Evolutionary conservation across 1,284 basidiomycete species (phyloP), one percentile per base, ranked within the genome.

Genomic region (Cutaneotrichosporon sp.): DNA sequence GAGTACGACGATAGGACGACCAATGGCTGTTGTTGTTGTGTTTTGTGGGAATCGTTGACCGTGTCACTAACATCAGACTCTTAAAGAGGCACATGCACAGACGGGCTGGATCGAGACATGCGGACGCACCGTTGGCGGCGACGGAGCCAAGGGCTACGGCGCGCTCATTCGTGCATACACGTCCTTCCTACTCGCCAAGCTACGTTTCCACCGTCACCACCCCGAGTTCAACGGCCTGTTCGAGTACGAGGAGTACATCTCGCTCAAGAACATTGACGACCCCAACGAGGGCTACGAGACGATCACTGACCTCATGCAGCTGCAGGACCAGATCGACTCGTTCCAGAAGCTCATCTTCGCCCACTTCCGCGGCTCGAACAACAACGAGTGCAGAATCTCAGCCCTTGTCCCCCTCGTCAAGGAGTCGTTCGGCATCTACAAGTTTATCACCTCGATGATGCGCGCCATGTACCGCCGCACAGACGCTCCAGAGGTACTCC

Each of bases 241-340:
- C 68, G 92, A 97, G 75, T 97, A 97, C 64, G 91, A 96, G 68
- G 92, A 97, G 75, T 97, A 97, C 72, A 84, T 97, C 62, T 90
- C 88, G 20, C 78, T 97, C 63, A 93, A 94, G 74, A 90, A 90
- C 41, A 94, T 97, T 60, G 90, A 96, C 71, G 91, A 97, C 78
- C 92, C 92, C 9, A 96, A 97, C 69, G 92, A 97, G 79, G 92
- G 92, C 46, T 97, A 93, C 66, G 92, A 97, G 75, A 96, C 91
- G 1, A 97, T 97, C 61, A 86, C 84, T 20, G 92, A 97, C 72
- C 82, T 97, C 43, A 97, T 96, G 92, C 84, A 84, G 24, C 79
- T 97, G 42, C 92, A 97, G 79, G 92, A 97, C 71, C 90, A 94
- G 72, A 97, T 97, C 52, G 92, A 97, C 68, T 88, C 90, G 4